Evolutionary conservation across 2,329 filamentous ascomycete species (phyloP).

Genomic region (Exophiala sideris): DNA sequence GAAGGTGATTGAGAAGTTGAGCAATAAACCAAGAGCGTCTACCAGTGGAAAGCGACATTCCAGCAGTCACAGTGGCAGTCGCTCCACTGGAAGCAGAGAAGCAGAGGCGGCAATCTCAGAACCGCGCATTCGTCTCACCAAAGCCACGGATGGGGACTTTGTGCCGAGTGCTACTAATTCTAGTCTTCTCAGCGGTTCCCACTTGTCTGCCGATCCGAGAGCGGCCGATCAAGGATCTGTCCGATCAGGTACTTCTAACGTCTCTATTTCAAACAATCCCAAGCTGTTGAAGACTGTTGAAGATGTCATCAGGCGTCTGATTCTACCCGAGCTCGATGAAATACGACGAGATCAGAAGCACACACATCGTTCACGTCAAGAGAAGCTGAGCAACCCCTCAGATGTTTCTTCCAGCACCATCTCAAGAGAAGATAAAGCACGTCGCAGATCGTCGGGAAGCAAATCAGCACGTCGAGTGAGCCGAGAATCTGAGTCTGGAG

Average conservation of each 20-base stretch:
- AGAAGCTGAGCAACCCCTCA: constrained; percentile 61
- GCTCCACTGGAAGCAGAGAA: constrained; percentile 42
- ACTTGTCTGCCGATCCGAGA: constrained; percentile 47
- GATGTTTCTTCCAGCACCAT: constrained; percentile 55
- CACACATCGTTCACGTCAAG: constrained; percentile 65
- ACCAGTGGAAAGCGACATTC: constrained; percentile 41
- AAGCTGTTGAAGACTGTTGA: constrained; percentile 88
- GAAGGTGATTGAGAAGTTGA: constrained; percentile 66
- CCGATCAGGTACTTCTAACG: constrained; percentile 58
- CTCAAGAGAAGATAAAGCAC: constrained; percentile 53
- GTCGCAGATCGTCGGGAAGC: constrained; percentile 47
- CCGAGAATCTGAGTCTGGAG: constrained; percentile 56
- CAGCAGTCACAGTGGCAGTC: constrained; percentile 44
- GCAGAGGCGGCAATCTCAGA: constrained; percentile 37
- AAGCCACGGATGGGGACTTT: constrained; percentile 52
- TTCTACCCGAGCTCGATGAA: constrained; percentile 85
- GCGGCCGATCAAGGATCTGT: constrained; percentile 59
- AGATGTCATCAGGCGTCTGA: constrained; percentile 84
- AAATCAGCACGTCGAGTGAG: constrained; percentile 59
- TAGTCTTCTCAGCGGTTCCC: constrained; percentile 56
- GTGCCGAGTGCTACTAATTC: constrained; percentile 56
- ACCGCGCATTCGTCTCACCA: constrained; percentile 48
- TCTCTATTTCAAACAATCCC: constrained; percentile 80
- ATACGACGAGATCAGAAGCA: constrained; percentile 81
- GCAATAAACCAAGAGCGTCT: constrained; percentile 46